These are phyloP conservation scores for Monilinia aucupariae DNA, from an alignment of 2,329 filamentous ascomycete species.

Conservation along the genomic window DNA sequence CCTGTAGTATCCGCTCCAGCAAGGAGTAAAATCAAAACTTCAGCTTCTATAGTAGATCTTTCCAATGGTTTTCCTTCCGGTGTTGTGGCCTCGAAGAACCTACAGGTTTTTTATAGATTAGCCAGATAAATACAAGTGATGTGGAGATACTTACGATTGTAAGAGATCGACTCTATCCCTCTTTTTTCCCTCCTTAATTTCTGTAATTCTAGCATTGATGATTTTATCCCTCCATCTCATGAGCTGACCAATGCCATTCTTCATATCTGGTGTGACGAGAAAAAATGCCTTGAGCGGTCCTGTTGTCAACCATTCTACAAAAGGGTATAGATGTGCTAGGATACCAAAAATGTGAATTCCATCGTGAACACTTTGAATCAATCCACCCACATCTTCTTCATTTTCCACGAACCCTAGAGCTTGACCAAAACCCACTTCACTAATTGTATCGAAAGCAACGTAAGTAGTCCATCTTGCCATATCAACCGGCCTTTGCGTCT, in stretches of 20 bases:
- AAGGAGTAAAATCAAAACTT: slow-evolving; percentile 8
- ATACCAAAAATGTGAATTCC: background rate
- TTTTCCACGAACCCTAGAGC: slow-evolving; percentile 51
- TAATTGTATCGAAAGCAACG: slow-evolving; percentile 51
- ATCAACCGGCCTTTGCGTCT: slow-evolving; percentile 44
- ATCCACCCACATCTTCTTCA: slow-evolving; percentile 46
- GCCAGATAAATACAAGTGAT: background rate
- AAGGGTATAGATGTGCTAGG: slow-evolving; percentile 46
- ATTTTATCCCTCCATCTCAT: slow-evolving; percentile 13
- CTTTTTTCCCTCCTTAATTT: background rate
- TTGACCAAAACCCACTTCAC: slow-evolving; percentile 50
- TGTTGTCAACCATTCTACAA: slow-evolving; percentile 49
- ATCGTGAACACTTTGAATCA: slow-evolving; percentile 51
- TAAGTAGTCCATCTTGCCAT: slow-evolving; percentile 49
- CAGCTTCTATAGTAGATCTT: background rate
- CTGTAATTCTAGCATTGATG: background rate
- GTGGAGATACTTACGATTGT: background rate
- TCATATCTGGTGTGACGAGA: slow-evolving; percentile 3
- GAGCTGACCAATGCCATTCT: slow-evolving; percentile 10
- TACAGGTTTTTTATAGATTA: background rate
- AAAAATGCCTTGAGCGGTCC: slow-evolving; percentile 41
- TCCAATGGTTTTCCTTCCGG: background rate
- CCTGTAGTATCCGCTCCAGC: slow-evolving; percentile 12
- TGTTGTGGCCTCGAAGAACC: slow-evolving; percentile 4
- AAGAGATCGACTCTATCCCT: slow-evolving; percentile 1